phyloP scores from a whole-genome alignment of 176 grass and related monocot genomes.

The bread wheat (Triticum aestivum) region DNA sequence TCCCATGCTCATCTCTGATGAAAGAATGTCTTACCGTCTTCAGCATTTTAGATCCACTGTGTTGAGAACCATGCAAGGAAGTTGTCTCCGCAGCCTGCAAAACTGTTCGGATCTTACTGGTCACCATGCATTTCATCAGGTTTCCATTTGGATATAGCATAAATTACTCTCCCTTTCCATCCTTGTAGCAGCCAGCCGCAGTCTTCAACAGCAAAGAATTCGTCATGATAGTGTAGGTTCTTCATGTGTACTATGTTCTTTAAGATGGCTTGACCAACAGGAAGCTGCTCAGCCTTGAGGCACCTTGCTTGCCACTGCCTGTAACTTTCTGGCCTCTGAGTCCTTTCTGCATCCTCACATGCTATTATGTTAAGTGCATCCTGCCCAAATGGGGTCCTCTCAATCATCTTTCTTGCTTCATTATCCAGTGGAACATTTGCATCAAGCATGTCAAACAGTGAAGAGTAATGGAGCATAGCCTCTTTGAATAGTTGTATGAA shows the following conservation, averaged over 20 bases:
- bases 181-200: constrained; percentile 46
- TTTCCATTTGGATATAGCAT: constrained; percentile 48
- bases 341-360: no score
- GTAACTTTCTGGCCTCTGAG: neutral
- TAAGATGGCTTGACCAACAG: no score
- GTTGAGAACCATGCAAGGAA: neutral
- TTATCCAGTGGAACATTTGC: constrained; percentile 28
- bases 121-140: neutral
- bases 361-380: no score
- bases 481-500: constrained; percentile 53
- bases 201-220: constrained; percentile 45
- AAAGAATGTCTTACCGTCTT: neutral
- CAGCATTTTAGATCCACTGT: neutral
- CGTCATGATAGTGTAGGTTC: constrained; percentile 36
- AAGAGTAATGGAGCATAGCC: constrained; percentile 45
- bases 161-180: constrained; percentile 49
- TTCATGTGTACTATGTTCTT: constrained; percentile 1
- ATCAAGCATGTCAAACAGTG: constrained; percentile 60
- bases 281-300: no score
- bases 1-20: neutral
- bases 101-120: neutral
- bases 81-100: neutral
- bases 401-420: no score
- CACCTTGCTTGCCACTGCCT: no score
- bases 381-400: no score